Conservation (phyloP, 1,139 yeast species). For the Hanseniaspora gamundiae region DNA sequence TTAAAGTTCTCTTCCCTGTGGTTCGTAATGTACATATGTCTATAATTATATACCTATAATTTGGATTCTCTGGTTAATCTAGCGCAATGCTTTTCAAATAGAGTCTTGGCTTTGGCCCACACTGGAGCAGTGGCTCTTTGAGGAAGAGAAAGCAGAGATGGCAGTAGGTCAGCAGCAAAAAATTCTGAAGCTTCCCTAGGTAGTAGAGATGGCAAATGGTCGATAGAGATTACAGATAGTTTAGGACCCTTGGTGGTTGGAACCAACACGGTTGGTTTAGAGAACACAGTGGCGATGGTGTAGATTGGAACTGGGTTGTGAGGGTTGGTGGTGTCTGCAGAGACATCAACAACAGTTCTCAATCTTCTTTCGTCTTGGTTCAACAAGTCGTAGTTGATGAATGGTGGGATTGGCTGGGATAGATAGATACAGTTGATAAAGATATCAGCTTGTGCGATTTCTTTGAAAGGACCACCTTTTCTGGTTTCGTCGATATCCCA, state of each 20-base stretch:
- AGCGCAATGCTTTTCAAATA: conserved; percentile 73
- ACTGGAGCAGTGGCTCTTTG: conserved; percentile 73
- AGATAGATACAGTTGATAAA: conserved; percentile 93
- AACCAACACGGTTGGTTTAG: conserved; percentile 79
- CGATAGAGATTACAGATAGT: conserved; percentile 88
- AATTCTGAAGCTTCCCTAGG: conserved; percentile 97
- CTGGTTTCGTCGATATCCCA: conserved; percentile 98
- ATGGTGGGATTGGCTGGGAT: conserved; percentile 89
- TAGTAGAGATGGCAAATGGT: conserved; percentile 85
- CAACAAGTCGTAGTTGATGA: conserved; percentile 57
- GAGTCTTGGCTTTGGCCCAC: conserved; percentile 78
- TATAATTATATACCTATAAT: conserved; percentile 15
- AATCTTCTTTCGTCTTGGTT: conserved; percentile 56
- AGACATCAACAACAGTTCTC: conserved; percentile 89
- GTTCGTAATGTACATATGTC: conserved; percentile 1
- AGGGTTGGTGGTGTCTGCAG: conserved; percentile 97
- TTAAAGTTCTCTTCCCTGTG: neutral
- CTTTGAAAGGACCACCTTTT: conserved; percentile 93
- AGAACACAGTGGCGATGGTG: conserved; percentile 76
- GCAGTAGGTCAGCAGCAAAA: conserved; percentile 75
- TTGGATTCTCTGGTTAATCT: conserved; percentile 37
- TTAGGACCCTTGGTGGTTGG: conserved; percentile 70
- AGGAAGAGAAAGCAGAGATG: conserved; percentile 76
- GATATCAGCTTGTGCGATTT: conserved; percentile 75
- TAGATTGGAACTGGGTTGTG: conserved; percentile 96